These are phyloP conservation scores for Rhodomyrtus psidioides DNA, from an alignment of 441 rosid genomes.

Conservation along the genomic window DNA sequence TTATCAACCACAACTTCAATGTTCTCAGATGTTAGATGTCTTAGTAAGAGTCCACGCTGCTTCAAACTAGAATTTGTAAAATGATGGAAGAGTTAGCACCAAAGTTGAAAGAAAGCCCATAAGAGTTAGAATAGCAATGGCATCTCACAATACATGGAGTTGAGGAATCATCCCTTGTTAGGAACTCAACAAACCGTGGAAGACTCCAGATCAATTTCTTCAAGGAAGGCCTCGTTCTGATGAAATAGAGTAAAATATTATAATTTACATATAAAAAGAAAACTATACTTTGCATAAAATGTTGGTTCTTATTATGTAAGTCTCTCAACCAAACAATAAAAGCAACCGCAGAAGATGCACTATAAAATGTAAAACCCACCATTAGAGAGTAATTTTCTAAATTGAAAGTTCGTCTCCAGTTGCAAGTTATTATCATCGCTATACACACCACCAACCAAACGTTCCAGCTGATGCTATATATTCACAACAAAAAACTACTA, in stretches of 20 bases:
- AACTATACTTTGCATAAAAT: background rate
- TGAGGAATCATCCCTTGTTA: constrained; percentile 63
- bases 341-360: too few species aligned
- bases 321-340: background rate
- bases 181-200: constrained; percentile 85
- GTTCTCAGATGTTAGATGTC: constrained; percentile 79
- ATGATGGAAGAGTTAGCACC: background rate
- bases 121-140: background rate
- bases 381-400: too few species aligned
- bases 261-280: background rate
- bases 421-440: too few species aligned
- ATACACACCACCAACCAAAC: too few species aligned
- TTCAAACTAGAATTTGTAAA: constrained; percentile 41
- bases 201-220: constrained; percentile 74
- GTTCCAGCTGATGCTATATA: too few species aligned
- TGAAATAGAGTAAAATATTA: background rate
- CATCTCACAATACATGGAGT: constrained; percentile 49
- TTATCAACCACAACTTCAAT: constrained; percentile 74
- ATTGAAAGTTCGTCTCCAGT: too few species aligned
- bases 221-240: constrained; percentile 84
- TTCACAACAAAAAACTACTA: too few species aligned
- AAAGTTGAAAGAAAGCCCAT: background rate
- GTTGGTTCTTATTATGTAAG: background rate
- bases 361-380: too few species aligned
- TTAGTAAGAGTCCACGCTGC: constrained; percentile 85